phyloP scores from a whole-genome alignment of 306 rosid species.

The Acmispon strigosus region DNA sequence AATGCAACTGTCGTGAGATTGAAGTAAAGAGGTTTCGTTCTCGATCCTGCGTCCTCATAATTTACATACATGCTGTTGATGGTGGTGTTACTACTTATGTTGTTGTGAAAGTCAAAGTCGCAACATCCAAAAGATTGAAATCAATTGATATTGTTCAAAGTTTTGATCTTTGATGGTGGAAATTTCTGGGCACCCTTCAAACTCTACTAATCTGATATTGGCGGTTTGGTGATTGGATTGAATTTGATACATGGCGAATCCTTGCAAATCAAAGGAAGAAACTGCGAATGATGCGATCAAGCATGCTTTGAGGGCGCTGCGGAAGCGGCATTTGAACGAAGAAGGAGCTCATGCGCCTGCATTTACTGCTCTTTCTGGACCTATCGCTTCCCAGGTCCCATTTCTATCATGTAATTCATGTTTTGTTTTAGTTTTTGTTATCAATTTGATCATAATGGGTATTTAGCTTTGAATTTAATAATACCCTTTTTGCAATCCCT shows the following conservation, averaged over 20 bases:
- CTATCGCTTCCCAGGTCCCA: conserved; percentile 53
- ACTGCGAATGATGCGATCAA: conserved; percentile 58
- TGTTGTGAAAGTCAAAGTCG: not conserved
- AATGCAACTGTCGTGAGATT: not conserved
- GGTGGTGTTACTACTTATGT: no score
- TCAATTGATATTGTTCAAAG: not conserved
- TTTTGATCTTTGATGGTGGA: not conserved
- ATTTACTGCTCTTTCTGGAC: conserved; percentile 60
- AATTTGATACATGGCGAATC: conserved; percentile 14
- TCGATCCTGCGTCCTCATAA: not conserved
- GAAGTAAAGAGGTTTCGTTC: not conserved
- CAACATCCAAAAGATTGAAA: not conserved
- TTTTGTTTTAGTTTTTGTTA: not conserved
- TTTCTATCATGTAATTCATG: not conserved
- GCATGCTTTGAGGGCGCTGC: conserved; percentile 68
- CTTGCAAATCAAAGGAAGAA: conserved; percentile 47
- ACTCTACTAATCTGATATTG: not conserved
- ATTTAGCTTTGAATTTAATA: not conserved
- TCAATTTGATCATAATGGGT: not conserved
- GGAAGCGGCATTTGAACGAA: conserved; percentile 83
- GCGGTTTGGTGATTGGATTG: conserved; percentile 10
- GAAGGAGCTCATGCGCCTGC: conserved; percentile 96
- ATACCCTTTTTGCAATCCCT: not conserved
- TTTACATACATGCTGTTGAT: not conserved
- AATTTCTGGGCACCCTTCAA: not conserved